Evolutionary conservation across 441 rosid species (phyloP).

Genomic region (Jatropha podagrica): DNA sequence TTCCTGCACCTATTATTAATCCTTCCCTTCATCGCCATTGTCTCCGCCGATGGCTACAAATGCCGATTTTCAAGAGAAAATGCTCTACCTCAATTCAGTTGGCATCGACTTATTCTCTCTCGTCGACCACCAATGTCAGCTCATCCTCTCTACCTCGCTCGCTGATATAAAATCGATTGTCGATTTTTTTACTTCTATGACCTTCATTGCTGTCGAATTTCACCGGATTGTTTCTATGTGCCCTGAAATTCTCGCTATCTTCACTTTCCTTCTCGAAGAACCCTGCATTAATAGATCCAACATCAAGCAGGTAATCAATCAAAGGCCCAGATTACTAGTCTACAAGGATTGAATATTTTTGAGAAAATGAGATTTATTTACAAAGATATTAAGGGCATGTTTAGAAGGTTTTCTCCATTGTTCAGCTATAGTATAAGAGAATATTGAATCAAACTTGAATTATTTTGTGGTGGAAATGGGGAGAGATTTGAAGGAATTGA

Average conservation of each 20-base stretch:
- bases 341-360: slow-evolving; percentile 63
- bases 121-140: slow-evolving; percentile 48
- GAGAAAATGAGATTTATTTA: slow-evolving; percentile 59
- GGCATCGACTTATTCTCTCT: slow-evolving; percentile 73
- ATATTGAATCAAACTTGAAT: slow-evolving; percentile 63
- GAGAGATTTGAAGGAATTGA: slow-evolving; percentile 72
- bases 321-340: slow-evolving; percentile 80
- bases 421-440: slow-evolving; percentile 72
- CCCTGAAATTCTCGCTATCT: slow-evolving; percentile 61
- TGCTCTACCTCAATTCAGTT: slow-evolving; percentile 75
- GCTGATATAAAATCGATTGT: slow-evolving; percentile 56
- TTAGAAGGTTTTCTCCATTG: slow-evolving; percentile 71
- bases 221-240: slow-evolving; percentile 76
- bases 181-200: slow-evolving; percentile 54
- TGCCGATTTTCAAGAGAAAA: slow-evolving; percentile 60
- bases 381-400: slow-evolving; percentile 52
- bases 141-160: slow-evolving; percentile 49
- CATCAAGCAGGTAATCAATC: slow-evolving; percentile 54
- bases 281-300: slow-evolving; percentile 50
- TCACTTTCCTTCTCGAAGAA: slow-evolving; percentile 91
- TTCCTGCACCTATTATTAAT: slow-evolving; percentile 8
- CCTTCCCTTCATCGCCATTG: slow-evolving; percentile 23
- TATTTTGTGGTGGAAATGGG: slow-evolving; percentile 78
- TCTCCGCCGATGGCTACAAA: slow-evolving; percentile 24
- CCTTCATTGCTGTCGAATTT: slow-evolving; percentile 53